These are phyloP conservation scores for Cucurbita pepo DNA, from an alignment of 306 rosid genomes.

Conservation along the genomic window DNA sequence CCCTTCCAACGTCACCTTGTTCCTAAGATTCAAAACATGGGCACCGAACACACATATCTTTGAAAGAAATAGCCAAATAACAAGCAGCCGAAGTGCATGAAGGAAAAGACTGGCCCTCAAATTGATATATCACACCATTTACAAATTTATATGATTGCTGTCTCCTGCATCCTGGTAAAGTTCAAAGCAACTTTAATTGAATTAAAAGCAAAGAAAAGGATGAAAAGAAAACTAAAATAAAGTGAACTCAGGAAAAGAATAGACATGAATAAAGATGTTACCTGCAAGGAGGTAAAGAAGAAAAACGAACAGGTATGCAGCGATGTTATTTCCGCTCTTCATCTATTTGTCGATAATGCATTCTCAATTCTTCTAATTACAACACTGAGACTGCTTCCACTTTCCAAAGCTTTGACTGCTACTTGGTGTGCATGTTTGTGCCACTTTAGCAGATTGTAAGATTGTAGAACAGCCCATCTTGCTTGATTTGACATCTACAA, in stretches of 20 bases:
- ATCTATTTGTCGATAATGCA: slow-evolving; percentile 26
- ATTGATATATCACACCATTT: background rate
- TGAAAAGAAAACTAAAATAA: background rate
- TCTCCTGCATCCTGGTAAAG: slow-evolving; percentile 2
- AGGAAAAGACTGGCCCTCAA: background rate
- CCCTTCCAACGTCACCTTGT: background rate
- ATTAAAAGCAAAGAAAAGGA: background rate
- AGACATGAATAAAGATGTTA: background rate
- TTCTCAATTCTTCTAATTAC: slow-evolving; percentile 83
- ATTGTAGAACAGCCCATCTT: slow-evolving; percentile 90
- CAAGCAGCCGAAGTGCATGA: background rate
- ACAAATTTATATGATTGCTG: background rate
- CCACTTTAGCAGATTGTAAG: slow-evolving; percentile 92
- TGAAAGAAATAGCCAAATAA: background rate
- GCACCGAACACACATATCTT: background rate
- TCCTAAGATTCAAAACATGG: background rate
- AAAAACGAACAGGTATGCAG: background rate
- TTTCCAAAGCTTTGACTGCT: slow-evolving; percentile 80
- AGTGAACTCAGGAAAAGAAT: background rate
- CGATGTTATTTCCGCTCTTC: slow-evolving; percentile 9
- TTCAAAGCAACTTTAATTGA: background rate
- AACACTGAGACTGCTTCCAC: slow-evolving; percentile 48
- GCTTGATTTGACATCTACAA: slow-evolving; percentile 91
- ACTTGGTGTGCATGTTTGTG: slow-evolving; percentile 68
- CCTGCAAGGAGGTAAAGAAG: background rate